Conservation (phyloP, 345 rosid genomes). For the Lagerstroemia speciosa region DNA sequence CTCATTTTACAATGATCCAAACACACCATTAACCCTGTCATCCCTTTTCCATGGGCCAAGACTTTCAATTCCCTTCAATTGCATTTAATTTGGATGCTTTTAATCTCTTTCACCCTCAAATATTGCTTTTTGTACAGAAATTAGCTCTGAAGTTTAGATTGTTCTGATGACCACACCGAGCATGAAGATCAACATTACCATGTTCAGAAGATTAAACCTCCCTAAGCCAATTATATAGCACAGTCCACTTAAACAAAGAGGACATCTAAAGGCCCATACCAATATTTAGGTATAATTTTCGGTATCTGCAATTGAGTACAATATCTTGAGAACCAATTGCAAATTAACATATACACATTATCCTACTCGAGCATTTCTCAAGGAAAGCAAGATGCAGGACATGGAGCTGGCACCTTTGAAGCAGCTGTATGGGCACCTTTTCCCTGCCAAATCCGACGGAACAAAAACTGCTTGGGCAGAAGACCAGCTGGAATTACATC, state of each 20-base stretch:
- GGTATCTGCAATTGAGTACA: too few species aligned
- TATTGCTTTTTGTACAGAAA: not conserved
- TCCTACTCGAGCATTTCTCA: slow-evolving; percentile 6
- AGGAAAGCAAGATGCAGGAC: slow-evolving; percentile 11
- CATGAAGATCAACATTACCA: not conserved
- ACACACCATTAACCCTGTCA: too few species aligned
- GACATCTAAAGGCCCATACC: too few species aligned
- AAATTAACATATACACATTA: not conserved
- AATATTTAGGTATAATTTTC: too few species aligned
- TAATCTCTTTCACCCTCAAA: too few species aligned
- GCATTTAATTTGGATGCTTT: too few species aligned
- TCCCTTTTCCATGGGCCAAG: too few species aligned
- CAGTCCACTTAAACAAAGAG: too few species aligned
- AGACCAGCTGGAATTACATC: slow-evolving; percentile 42
- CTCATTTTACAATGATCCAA: too few species aligned
- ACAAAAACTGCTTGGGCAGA: slow-evolving; percentile 47
- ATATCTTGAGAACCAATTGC: not conserved
- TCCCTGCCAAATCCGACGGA: slow-evolving; percentile 92
- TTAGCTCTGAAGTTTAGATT: not conserved
- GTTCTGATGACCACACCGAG: not conserved
- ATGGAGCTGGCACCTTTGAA: slow-evolving; percentile 44
- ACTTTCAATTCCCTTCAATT: too few species aligned
- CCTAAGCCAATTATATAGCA: too few species aligned
- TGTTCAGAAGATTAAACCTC: too few species aligned
- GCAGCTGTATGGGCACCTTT: slow-evolving; percentile 82